Percentiles rank a stretch among this genome's conserved stretches.
Evolutionary conservation across 495 filamentous ascomycete species (phyloP).

Genomic region (Penicillium dipodomyicola): DNA sequence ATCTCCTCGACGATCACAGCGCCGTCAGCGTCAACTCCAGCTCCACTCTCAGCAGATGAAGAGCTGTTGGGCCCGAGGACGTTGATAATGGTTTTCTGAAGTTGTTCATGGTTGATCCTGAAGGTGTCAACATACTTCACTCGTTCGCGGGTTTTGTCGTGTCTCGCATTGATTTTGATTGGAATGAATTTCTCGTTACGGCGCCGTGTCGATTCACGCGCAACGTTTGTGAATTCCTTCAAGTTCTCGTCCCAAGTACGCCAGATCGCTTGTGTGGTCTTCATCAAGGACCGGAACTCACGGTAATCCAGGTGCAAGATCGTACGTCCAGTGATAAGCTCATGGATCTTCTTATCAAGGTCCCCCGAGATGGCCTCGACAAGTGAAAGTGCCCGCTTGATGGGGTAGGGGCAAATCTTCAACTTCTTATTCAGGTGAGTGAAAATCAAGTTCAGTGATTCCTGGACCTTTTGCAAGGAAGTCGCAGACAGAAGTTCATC

Average conservation of each 20-base stretch:
- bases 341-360: constrained; percentile 79
- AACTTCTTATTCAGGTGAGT: constrained; percentile 94
- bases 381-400: constrained; percentile 85
- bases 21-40: constrained; percentile 51
- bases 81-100: constrained; percentile 92
- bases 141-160: constrained; percentile 81
- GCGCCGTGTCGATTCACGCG: constrained; percentile 85
- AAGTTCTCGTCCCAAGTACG: constrained; percentile 89
- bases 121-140: constrained; percentile 92
- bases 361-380: constrained; percentile 98
- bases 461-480: constrained; percentile 83
- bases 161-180: constrained; percentile 86
- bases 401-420: constrained; percentile 89
- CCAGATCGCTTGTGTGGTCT: constrained; percentile 79
- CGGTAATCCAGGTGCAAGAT: constrained; percentile 88
- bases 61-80: constrained; percentile 73
- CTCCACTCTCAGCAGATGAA: constrained; percentile 44
- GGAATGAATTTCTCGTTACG: constrained; percentile 96
- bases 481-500: constrained; percentile 93
- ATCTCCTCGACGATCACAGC: constrained; percentile 83
- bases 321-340: constrained; percentile 76
- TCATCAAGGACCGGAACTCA: constrained; percentile 85
- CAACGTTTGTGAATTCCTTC: constrained; percentile 97
- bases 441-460: constrained; percentile 85
- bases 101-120: constrained; percentile 92